Evolutionary conservation across 441 rosid genomes (phyloP).

Genomic region (Breynia disticha): DNA sequence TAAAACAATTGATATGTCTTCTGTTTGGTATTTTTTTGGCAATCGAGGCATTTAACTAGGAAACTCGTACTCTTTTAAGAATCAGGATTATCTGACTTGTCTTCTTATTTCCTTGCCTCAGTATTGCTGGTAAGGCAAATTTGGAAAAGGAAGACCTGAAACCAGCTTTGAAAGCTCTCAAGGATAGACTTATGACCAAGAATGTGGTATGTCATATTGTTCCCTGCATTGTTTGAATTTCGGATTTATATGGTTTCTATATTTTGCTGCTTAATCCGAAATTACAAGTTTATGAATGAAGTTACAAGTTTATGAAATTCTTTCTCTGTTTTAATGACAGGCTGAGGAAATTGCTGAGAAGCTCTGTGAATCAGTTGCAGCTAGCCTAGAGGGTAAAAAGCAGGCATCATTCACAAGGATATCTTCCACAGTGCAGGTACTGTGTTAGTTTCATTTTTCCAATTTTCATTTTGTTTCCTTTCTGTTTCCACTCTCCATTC

Average conservation of each 20-base stretch:
- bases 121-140: conserved; percentile 95
- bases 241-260: neutral
- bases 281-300: conserved; percentile 4
- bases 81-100: no score
- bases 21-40: no score
- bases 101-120: conserved; percentile 23
- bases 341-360: conserved; percentile 98
- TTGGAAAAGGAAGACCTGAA: conserved; percentile 84
- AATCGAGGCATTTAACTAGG: no score
- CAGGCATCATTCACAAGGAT: conserved; percentile 90
- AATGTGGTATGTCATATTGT: conserved; percentile 65
- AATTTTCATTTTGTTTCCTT: neutral
- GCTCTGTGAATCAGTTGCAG: conserved; percentile 94
- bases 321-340: conserved; percentile 27
- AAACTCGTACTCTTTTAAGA: no score
- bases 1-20: no score
- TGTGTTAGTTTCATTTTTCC: neutral
- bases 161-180: conserved; percentile 90
- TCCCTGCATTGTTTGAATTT: no score
- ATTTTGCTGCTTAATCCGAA: neutral
- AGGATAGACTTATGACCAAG: conserved; percentile 97
- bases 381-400: conserved; percentile 95
- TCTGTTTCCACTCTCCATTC: neutral
- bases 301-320: conserved; percentile 5
- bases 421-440: conserved; percentile 90